Percentiles rank a stretch among this genome's conserved stretches.
Evolutionary conservation across 805 yeast species (phyloP).

Genomic region (Yarrowia alimentaria): DNA sequence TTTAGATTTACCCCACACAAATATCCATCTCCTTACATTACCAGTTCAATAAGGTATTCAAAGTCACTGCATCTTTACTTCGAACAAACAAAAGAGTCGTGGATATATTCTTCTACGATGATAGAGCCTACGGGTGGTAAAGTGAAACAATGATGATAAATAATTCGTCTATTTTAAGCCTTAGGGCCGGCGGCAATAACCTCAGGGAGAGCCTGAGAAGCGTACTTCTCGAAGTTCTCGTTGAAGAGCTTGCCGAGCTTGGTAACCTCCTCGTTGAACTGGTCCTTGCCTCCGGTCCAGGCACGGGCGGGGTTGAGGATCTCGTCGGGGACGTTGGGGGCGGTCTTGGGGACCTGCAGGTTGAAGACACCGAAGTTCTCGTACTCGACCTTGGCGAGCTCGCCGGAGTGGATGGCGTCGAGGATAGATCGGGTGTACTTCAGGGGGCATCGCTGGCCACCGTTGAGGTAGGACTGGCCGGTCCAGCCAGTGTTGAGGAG

Average conservation of each 20-base stretch:
- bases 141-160: background rate
- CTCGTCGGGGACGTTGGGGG: slow-evolving; percentile 79
- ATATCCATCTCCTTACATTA: too few relatives aligned
- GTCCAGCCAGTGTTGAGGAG: slow-evolving; percentile 98
- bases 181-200: slow-evolving; percentile 93
- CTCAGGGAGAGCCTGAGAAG: slow-evolving; percentile 77
- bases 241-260: slow-evolving; percentile 73
- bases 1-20: too few relatives aligned
- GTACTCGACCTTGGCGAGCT: slow-evolving; percentile 71
- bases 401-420: slow-evolving; percentile 82
- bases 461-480: slow-evolving; percentile 86
- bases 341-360: slow-evolving; percentile 78
- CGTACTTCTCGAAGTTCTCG: slow-evolving; percentile 83
- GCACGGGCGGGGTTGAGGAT: slow-evolving; percentile 81
- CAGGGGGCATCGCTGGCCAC: slow-evolving; percentile 96
- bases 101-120: background rate
- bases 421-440: slow-evolving; percentile 90
- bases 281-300: slow-evolving; percentile 63
- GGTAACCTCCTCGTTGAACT: slow-evolving; percentile 54
- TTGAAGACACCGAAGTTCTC: slow-evolving; percentile 86
- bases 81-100: too few relatives aligned
- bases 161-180: slow-evolving; percentile 36
- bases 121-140: background rate
- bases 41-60: too few relatives aligned
- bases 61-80: too few relatives aligned